Evolutionary conservation across 2,329 filamentous ascomycete species (phyloP), one percentile per base, ranked within the genome.

Genomic region (Alternaria sp.): DNA sequence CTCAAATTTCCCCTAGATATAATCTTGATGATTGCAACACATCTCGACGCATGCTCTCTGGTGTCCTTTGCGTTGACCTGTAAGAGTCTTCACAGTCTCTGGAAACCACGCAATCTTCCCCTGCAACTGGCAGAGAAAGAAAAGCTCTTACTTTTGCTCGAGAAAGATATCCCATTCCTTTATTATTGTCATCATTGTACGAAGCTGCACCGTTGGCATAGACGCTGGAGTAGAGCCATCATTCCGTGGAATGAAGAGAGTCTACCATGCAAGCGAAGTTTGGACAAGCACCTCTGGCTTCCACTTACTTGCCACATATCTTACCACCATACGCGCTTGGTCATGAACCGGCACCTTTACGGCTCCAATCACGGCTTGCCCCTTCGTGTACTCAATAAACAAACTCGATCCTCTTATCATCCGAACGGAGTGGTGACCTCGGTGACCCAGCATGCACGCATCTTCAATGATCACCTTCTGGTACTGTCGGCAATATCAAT

Each of bases 261-360:
- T 52, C 8, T 64, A 10, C 51, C 44, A 54, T 69, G 65, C 59
- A 45, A 61, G 46, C 9, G 14, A 59, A n/a, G 25, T 22, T 1
- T 2, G 36, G 14, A 36, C 27, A 57, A 40, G 5, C 14, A 30
- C 53, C 12, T 62, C 16, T 53, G 18, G 41, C 7, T 59, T 25
- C 38, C 9, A 45, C 0, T n/a, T 20, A 32, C n/a, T 36, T 55
- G 48, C 50, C 2, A 40, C 40, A 62, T 67, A 10, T 40, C 57
- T 41, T 69, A 67, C 41, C 44, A 63, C 28, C 34, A 61, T 55
- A 64, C 61, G 45, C 68, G 68, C 54, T 66, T 70, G 45, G 52
- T 69, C 36, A 68, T 71, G 63, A 70, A 72, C 49, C 61, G 55
- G 40, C 63, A 68, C 59, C 49, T 70, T 11, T 68, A 70, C 43